Evolutionary conservation across 371 early-diverging fungal species (phyloP).

Genomic region (Zychaea mexicana): DNA sequence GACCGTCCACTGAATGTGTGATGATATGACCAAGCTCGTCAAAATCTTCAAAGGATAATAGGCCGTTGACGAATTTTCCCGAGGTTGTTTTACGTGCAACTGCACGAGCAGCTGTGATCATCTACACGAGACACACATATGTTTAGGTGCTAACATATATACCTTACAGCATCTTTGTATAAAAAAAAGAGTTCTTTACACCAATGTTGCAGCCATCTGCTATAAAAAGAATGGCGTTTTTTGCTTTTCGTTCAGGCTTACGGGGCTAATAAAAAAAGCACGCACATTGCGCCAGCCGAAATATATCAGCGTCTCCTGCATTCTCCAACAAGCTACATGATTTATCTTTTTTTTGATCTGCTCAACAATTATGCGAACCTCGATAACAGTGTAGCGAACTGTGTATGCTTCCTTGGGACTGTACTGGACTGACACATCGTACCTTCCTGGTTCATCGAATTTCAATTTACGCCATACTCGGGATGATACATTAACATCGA

Average conservation of each 20-base stretch:
- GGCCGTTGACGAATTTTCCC: conserved; percentile 54
- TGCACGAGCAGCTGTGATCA: conserved; percentile 63
- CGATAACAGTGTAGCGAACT: conserved; percentile 37
- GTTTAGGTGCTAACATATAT: too few relatives aligned
- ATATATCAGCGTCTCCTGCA: too few relatives aligned
- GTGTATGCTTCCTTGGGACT: conserved; percentile 33
- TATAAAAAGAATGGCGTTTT: conserved; percentile 74
- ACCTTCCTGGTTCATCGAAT: conserved; percentile 58
- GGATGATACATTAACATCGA: conserved; percentile 54
- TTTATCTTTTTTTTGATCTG: too few relatives aligned
- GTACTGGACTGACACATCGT: conserved; percentile 47
- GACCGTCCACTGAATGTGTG: conserved; percentile 71
- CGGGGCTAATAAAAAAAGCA: conserved; percentile 27
- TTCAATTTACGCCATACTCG: conserved; percentile 59
- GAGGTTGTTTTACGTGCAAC: conserved; percentile 54
- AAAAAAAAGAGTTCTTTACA: too few relatives aligned
- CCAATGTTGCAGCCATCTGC: conserved; percentile 72
- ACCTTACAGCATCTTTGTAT: too few relatives aligned
- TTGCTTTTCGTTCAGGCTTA: conserved; percentile 60
- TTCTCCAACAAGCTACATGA: too few relatives aligned
- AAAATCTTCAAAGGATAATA: conserved; percentile 64
- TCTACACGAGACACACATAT: conserved; percentile 18
- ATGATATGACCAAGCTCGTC: conserved; percentile 67
- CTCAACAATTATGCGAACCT: conserved; percentile 14
- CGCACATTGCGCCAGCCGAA: not conserved